A percentile compares a stretch with the other conserved stretches of the same genome.
phyloP scores from a whole-genome alignment of 306 rosid genomes.

The Pterocarpus santalinus region DNA sequence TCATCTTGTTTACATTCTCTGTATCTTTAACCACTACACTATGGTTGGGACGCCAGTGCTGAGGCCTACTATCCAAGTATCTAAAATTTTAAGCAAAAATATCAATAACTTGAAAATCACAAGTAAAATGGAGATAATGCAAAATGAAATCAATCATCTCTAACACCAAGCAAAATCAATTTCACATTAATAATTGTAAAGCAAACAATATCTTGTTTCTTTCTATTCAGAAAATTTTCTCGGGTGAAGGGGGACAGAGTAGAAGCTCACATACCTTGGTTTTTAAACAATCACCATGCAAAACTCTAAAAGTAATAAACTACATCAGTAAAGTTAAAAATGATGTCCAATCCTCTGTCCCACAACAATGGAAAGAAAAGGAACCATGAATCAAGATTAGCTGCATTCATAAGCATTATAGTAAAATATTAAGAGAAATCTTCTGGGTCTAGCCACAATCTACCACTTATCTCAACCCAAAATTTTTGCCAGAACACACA shows the following conservation, averaged over 20 bases:
- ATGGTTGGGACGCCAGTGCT: constrained; percentile 77
- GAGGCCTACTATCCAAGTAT: constrained; percentile 80
- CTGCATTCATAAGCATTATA: no score
- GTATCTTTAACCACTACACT: constrained; percentile 72
- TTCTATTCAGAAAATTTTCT: background rate
- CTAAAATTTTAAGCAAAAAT: constrained; percentile 50
- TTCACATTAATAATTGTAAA: background rate
- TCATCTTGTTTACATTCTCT: constrained; percentile 77
- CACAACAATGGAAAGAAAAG: no score
- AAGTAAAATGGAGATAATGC: background rate
- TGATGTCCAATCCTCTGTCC: no score
- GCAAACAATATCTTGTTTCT: background rate
- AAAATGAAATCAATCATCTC: constrained; percentile 16
- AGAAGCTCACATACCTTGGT: background rate
- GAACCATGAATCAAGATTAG: no score
- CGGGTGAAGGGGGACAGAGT: no score
- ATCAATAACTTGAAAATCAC: constrained; percentile 16
- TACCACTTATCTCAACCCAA: no score
- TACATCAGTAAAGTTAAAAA: no score
- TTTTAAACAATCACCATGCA: background rate
- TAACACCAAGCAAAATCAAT: constrained; percentile 12
- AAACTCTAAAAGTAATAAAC: background rate
- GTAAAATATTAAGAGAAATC: no score
- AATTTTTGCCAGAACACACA: no score
- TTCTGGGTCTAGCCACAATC: no score